Base-by-base conservation (phyloP, 768 basidiomycete genomes). In the Naganishia friedmannii region DNA sequence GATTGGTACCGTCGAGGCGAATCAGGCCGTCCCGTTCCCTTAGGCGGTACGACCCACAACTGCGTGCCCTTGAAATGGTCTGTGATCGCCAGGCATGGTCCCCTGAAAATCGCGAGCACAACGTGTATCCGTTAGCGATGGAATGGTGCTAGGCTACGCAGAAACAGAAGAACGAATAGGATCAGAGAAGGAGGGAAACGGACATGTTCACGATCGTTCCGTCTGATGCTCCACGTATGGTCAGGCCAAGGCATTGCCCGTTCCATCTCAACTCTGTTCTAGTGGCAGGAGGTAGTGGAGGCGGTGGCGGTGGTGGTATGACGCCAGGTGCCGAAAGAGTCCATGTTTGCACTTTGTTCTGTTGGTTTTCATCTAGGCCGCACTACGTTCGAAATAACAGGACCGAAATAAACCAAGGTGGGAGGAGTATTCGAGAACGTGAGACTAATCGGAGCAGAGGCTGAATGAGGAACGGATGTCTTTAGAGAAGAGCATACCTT, bases 1-100 rank as follows among this genome's bases (percentile, higher is more conserved):
- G 68, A 42, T 63, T 68, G 0, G 58, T 66, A 23, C 55, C 66
- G 28, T 23, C 28, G 7, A 74, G 53, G 12, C 55, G 55, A 42
- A 70, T 53, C 5, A 31, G 26, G 0, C 70, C 70, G 23, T 37
- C 68, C n/a, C 9, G 42, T 31, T n/a, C 51, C 46, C 23, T 58
- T 69, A 3, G 60, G n/a, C 2, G 60, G 60, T 29, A 69, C 58
- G 34, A 29, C 48, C 68, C 68, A 69, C 10, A 51, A 26, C 31
- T 69, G 68, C 23, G 46, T 69, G 45, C 31, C 21, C 29, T 56
- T 68, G 54, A 56, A 68, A 17, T 39, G 6, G 34, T 54, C 42
- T 6, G n/a, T 42, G 10, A 9, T 1, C 6, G 53, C 21, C 23
- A 34, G 23, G 32, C 66, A 67, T 8, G 19, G 9, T 10, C 32